Conservation (phyloP, 2,329 filamentous ascomycete species). For the Dendrostoma leiphaemia region DNA sequence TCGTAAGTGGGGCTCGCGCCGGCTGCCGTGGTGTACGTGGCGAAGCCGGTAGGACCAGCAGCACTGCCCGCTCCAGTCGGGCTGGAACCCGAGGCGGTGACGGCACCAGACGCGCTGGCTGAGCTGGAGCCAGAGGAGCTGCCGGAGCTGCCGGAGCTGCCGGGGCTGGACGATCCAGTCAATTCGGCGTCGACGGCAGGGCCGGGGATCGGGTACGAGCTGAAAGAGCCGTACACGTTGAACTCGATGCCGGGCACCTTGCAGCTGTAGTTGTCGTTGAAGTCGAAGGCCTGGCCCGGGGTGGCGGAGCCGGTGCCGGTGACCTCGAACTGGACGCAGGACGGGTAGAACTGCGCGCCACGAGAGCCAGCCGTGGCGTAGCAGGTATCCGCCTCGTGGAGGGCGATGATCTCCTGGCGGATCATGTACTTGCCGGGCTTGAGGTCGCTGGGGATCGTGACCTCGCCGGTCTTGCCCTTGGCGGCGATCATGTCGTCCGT, state of each 20-base stretch:
- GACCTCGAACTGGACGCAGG: slow-evolving; percentile 45
- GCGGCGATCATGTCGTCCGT: slow-evolving; percentile 45
- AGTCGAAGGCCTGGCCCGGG: slow-evolving; percentile 31
- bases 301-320: slow-evolving; percentile 32
- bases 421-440: slow-evolving; percentile 41
- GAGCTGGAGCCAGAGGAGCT: slow-evolving; percentile 20
- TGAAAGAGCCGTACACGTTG: slow-evolving; percentile 22
- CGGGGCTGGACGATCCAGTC: slow-evolving; percentile 9
- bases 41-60: neutral
- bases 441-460: slow-evolving; percentile 38
- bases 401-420: slow-evolving; percentile 47
- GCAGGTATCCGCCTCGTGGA: slow-evolving; percentile 34
- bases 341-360: slow-evolving; percentile 47
- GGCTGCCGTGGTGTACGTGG: neutral
- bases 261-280: slow-evolving; percentile 27
- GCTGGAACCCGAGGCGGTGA: slow-evolving; percentile 10
- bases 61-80: slow-evolving; percentile 4
- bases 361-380: slow-evolving; percentile 39
- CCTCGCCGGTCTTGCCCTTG: slow-evolving; percentile 41
- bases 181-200: slow-evolving; percentile 24
- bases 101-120: slow-evolving; percentile 17
- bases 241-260: slow-evolving; percentile 25
- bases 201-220: slow-evolving; percentile 26
- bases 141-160: neutral
- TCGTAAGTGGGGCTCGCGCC: neutral